Evolutionary conservation across 257 asterid species (phyloP), one percentile per base, ranked within the genome.

Genomic region (Plantago major): DNA sequence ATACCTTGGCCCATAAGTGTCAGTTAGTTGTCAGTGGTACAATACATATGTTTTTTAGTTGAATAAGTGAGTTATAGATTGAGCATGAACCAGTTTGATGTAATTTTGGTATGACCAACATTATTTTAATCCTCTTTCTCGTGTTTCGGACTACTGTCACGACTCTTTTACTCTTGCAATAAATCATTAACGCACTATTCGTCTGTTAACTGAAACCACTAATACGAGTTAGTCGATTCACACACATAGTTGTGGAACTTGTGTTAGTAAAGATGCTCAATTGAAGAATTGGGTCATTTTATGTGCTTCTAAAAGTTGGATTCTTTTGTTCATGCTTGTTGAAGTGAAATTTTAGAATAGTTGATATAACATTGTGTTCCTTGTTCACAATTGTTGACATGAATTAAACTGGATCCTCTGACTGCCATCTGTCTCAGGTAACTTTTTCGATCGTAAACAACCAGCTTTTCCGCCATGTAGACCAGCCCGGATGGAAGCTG

Each of bases 391-490:
- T 11, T 10, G 8, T 19, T 51, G 37, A 17, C 15, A 10, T 54
- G 14, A 22, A n/a, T 42, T 7, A 49, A 48, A 37, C 22, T 42
- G 12, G 11, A 42, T 6, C n/a, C 26, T 37, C 12, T 28, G 17
- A 40, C 33, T 47, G 9, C 30, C 18, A 10, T 60, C 40, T 3
- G 55, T 12, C 57, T 54, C 74, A 89, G 95, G 75, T 86, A 43
- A 45, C 18, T 18, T 67, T 89, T 3, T 76, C 84, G 9, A 80
- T 89, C 1, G 65, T 71, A 63, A 89, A 89, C 77, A 80, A 74
- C 76, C 97, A 89, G 63, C 77, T 86, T 6, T 89, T 74, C 73
- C 84, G 97, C 1, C 97, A 89, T 30, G 61, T 89, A 33, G 94
- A 84, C 26, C 46, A 52, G 15, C 95, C 97, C 0, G 95, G 95